Evolutionary conservation across 2,329 filamentous ascomycete species (phyloP).

Genomic region (Sporothrix dimorphospora): DNA sequence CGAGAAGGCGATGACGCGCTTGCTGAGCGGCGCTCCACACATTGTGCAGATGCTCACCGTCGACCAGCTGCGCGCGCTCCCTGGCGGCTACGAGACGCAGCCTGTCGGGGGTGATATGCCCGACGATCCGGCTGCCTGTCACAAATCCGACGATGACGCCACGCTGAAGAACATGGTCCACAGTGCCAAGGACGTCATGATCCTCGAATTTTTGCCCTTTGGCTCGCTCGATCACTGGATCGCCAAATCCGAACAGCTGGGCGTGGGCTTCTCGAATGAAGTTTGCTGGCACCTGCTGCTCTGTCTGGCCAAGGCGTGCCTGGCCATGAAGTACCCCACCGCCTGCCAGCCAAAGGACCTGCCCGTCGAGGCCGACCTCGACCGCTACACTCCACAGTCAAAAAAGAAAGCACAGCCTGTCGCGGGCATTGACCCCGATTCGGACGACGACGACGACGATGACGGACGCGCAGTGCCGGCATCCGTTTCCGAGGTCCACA

Average conservation of each 20-base stretch:
- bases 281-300: constrained; percentile 32
- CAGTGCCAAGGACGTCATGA: constrained; percentile 13
- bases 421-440: background rate
- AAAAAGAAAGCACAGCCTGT: background rate
- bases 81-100: constrained; percentile 14
- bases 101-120: constrained; percentile 17
- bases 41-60: constrained; percentile 22
- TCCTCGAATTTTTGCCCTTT: constrained; percentile 29
- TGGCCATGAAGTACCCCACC: constrained; percentile 33
- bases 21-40: constrained; percentile 25
- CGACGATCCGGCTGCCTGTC: background rate
- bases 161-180: background rate
- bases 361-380: constrained; percentile 14
- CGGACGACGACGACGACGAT: no score
- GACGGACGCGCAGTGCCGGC: background rate
- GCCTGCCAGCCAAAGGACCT: background rate
- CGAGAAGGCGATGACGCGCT: constrained; percentile 23
- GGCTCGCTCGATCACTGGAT: constrained; percentile 31
- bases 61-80: constrained; percentile 19
- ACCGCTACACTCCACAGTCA: background rate
- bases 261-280: background rate
- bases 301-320: constrained; percentile 33
- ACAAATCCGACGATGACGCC: background rate
- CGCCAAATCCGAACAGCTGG: background rate
- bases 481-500: background rate